These are phyloP conservation scores for Populus hybrid DNA, from an alignment of 441 rosid species.

Conservation along the genomic window DNA sequence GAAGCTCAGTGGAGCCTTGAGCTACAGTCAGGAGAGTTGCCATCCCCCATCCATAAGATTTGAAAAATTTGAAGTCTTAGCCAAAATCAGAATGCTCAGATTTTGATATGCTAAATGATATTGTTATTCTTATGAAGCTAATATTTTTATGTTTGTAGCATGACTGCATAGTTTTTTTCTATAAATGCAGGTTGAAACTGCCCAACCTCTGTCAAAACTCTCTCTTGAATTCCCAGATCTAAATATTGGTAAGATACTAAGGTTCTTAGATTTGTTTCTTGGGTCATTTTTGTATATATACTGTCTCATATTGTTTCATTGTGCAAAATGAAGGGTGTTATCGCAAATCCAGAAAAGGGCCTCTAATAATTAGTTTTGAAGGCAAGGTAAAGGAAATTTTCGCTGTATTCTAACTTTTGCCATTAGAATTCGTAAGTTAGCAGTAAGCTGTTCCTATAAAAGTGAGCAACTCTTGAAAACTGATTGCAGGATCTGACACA, in stretches of 20 bases:
- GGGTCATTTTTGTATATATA: neutral
- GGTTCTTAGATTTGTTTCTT: neutral
- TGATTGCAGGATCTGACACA: conserved; percentile 51
- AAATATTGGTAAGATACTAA: conserved; percentile 50
- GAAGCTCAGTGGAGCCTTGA: neutral
- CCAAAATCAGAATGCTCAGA: neutral
- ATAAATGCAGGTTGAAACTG: conserved; percentile 69
- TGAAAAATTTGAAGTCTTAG: neutral
- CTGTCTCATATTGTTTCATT: conserved; percentile 15
- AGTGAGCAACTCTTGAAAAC: neutral
- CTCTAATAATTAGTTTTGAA: conserved; percentile 54
- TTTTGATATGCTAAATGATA: neutral
- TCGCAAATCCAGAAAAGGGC: conserved; percentile 74
- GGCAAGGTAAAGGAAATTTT: conserved; percentile 64
- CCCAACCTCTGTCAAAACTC: conserved; percentile 77
- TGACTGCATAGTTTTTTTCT: neutral
- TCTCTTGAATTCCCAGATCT: conserved; percentile 86
- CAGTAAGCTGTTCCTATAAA: neutral
- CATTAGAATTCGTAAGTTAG: neutral
- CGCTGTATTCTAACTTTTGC: neutral
- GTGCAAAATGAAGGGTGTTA: conserved; percentile 49
- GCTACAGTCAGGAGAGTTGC: neutral
- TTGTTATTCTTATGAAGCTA: neutral
- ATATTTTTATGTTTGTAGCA: neutral
- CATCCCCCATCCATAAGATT: neutral